Evolutionary conservation across 2,329 filamentous ascomycete species (phyloP).

Genomic region (Claviceps citrina): DNA sequence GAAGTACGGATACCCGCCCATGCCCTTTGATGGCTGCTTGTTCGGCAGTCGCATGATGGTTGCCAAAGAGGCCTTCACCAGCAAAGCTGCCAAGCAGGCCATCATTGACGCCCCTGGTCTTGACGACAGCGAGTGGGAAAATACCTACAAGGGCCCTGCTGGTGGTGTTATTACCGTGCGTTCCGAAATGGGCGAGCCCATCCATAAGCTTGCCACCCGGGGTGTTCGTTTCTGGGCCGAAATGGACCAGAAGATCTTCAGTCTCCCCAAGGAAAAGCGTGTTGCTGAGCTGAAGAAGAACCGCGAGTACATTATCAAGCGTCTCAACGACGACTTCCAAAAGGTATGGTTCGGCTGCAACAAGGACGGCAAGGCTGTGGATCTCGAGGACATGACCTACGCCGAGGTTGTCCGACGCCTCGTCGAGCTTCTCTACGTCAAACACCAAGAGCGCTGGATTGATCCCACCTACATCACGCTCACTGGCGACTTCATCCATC

Average conservation of each 20-base stretch:
- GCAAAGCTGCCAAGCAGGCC: slow-evolving; percentile 72
- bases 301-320: slow-evolving; percentile 83
- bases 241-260: slow-evolving; percentile 98
- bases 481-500: slow-evolving; percentile 89
- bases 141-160: slow-evolving; percentile 79
- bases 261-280: slow-evolving; percentile 85
- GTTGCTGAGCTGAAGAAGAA: slow-evolving; percentile 77
- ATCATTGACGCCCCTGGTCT: slow-evolving; percentile 77
- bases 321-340: slow-evolving; percentile 89
- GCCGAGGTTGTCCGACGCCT: slow-evolving; percentile 73
- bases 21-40: slow-evolving; percentile 86
- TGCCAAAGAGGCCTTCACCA: slow-evolving; percentile 81
- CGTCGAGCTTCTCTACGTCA: slow-evolving; percentile 82
- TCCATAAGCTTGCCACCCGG: slow-evolving; percentile 94
- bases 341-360: slow-evolving; percentile 94
- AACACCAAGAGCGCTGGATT: slow-evolving; percentile 83
- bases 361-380: slow-evolving; percentile 61
- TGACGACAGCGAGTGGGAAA: slow-evolving; percentile 73
- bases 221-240: slow-evolving; percentile 96
- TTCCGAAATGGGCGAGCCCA: slow-evolving; percentile 98
- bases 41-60: slow-evolving; percentile 94
- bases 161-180: slow-evolving; percentile 92
- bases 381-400: slow-evolving; percentile 94
- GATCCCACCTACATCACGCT: slow-evolving; percentile 69
- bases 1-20: slow-evolving; percentile 72